Percentiles rank a stretch among this genome's conserved stretches.
Evolutionary conservation across 2,329 filamentous ascomycete species (phyloP).

Genomic region (Epichloe sylvatica): DNA sequence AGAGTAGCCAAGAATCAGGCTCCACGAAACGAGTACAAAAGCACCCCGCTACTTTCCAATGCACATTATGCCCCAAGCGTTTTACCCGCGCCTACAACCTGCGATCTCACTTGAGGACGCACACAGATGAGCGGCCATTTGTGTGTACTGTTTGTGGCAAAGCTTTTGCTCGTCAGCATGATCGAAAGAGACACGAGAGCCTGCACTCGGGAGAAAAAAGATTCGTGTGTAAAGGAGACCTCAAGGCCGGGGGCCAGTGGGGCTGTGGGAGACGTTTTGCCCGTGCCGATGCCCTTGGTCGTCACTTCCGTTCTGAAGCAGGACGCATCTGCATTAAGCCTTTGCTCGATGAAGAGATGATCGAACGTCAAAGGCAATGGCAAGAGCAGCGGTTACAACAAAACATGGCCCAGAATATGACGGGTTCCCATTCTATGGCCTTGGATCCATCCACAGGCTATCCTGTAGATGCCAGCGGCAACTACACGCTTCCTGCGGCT

Average conservation of each 20-base stretch:
- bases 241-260: constrained; percentile 75
- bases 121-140: constrained; percentile 93
- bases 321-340: constrained; percentile 94
- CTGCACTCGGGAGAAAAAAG: constrained; percentile 97
- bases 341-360: constrained; percentile 85
- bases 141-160: constrained; percentile 96
- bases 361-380: constrained; percentile 63
- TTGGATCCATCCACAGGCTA: constrained; percentile 47
- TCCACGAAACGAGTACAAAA: constrained; percentile 80
- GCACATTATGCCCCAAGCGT: constrained; percentile 79
- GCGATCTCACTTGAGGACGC: constrained; percentile 85
- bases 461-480: constrained; percentile 40
- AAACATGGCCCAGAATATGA: constrained; percentile 48
- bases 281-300: constrained; percentile 82
- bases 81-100: constrained; percentile 96
- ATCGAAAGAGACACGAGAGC: constrained; percentile 92
- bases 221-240: constrained; percentile 86
- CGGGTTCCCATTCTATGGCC: constrained; percentile 38
- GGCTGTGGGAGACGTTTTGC: constrained; percentile 89
- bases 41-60: constrained; percentile 94
- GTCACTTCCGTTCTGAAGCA: constrained; percentile 91
- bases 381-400: constrained; percentile 58
- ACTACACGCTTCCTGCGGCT: constrained; percentile 68
- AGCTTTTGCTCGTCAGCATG: constrained; percentile 92
- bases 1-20: constrained; percentile 47